phyloP scores from a whole-genome alignment of 139 green algal genomes.

The Auxenochlorella pyrenoidosa region DNA sequence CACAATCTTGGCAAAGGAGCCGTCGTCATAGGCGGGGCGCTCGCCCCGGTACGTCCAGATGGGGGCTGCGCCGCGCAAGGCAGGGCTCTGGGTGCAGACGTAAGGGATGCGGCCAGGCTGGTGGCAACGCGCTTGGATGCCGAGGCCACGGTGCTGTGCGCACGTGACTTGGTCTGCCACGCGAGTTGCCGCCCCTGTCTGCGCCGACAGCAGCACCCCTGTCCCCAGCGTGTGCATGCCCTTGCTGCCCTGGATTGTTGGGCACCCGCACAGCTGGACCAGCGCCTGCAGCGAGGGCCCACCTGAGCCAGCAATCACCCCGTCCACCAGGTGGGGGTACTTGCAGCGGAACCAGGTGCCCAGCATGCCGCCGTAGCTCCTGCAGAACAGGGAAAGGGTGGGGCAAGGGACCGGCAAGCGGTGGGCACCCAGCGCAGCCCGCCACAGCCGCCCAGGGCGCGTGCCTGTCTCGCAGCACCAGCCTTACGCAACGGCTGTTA shows the following conservation, averaged over 20 bases:
- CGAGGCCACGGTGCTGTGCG: too few species aligned
- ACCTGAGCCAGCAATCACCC: conserved; percentile 83
- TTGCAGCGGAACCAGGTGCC: conserved; percentile 75
- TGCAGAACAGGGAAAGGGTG: neutral
- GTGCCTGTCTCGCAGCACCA: neutral
- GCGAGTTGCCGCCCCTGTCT: too few species aligned
- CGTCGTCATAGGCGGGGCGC: conserved; percentile 52
- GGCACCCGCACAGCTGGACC: too few species aligned
- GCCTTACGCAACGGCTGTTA: neutral
- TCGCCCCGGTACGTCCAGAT: conserved; percentile 89
- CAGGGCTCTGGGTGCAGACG: too few species aligned
- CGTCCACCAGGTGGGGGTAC: conserved; percentile 81
- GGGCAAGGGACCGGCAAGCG: neutral
- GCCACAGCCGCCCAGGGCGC: neutral
- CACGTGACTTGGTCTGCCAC: too few species aligned
- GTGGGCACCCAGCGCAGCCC: neutral
- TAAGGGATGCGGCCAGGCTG: too few species aligned
- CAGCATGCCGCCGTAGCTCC: conserved; percentile 75
- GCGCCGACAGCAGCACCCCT: too few species aligned
- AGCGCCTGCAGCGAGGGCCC: too few species aligned
- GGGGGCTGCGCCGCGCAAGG: conserved; percentile 84
- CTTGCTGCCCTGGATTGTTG: too few species aligned
- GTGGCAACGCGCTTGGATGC: too few species aligned
- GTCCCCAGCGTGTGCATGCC: too few species aligned
- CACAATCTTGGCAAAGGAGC: conserved; percentile 58